Base-by-base conservation (phyloP, 73 alveolate species). In the Paramecium sonneborni region DNA sequence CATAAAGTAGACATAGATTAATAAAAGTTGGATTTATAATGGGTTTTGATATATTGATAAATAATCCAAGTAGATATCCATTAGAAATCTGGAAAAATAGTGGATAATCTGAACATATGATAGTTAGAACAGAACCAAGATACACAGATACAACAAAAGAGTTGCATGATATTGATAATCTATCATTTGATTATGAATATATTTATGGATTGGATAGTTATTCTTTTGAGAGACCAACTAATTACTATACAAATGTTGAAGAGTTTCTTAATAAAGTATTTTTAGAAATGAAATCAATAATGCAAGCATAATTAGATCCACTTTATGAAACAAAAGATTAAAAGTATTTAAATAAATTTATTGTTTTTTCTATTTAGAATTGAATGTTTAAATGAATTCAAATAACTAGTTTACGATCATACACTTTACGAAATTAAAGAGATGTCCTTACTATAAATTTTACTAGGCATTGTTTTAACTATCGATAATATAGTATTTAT, bases 101-200 rank as follows among this genome's bases (percentile, higher is more conserved):
- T 18, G 86, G 86, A 15, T 32, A 72, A 0, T 62, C 90, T 20
- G 90, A 79, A 79, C 90, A 79, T 79, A 79, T 79, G 90, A 79
- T 79, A 10, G 76, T 32, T 2, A 38, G 90, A 23, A 79, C 90
- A 43, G 90, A 79, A 30, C 90, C 90, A 12, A 39, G 28, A 44
- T 79, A 79, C n/a, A 79, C 90, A 41, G 90, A 79, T n/a, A 79
- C 90, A 20, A 79, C 90, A 12, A 79, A 62, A 44, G 90, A 79
- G 3, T 79, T 79, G n/a, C 32, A 46, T 23, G 90, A 79, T 79
- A 44, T 46, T 24, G 90, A 79, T 43, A 79, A 79, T 79, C 55
- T 79, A 46, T 79, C 90, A 23, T 79, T 79, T 46, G 90, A 79
- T 18, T 79, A 41, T 79, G 90, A 79, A 79, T 79, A 79, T 34